phyloP scores from a whole-genome alignment of 768 basidiomycete species.

The Hortiboletus campestris region DNA sequence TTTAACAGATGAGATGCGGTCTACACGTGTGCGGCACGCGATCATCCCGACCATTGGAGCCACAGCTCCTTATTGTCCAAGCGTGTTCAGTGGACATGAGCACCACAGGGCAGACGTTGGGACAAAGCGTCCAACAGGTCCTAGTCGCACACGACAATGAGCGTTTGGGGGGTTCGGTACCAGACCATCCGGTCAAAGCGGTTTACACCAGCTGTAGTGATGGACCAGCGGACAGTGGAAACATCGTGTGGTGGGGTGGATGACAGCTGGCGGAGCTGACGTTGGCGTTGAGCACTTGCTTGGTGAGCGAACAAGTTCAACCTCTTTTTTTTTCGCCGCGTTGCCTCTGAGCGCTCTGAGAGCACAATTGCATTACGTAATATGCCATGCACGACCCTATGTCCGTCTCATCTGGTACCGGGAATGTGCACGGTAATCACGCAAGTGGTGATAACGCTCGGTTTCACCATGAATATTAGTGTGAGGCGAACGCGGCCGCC shows the following conservation, averaged over 20 bases:
- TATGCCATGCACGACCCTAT: no score
- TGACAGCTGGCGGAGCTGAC: background rate
- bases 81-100: slow-evolving; percentile 8
- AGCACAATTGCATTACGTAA: slow-evolving; percentile 12
- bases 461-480: slow-evolving; percentile 2
- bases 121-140: slow-evolving; percentile 15
- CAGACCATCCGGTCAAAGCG: slow-evolving; percentile 10
- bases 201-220: background rate
- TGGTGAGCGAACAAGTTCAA: slow-evolving; percentile 5
- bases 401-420: background rate
- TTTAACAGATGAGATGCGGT: slow-evolving; percentile 33
- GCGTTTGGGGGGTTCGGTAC: background rate
- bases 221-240: background rate
- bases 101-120: background rate
- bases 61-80: slow-evolving; percentile 12
- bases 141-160: background rate
- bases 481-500: background rate
- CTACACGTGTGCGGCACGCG: slow-evolving; percentile 34
- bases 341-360: background rate
- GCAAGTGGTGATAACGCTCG: background rate
- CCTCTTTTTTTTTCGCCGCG: background rate
- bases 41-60: slow-evolving; percentile 22
- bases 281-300: background rate
- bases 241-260: background rate
- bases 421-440: slow-evolving; percentile 3